These are phyloP conservation scores for Pelargonium citronellum DNA, from an alignment of 441 rosid genomes.

Conservation along the genomic window DNA sequence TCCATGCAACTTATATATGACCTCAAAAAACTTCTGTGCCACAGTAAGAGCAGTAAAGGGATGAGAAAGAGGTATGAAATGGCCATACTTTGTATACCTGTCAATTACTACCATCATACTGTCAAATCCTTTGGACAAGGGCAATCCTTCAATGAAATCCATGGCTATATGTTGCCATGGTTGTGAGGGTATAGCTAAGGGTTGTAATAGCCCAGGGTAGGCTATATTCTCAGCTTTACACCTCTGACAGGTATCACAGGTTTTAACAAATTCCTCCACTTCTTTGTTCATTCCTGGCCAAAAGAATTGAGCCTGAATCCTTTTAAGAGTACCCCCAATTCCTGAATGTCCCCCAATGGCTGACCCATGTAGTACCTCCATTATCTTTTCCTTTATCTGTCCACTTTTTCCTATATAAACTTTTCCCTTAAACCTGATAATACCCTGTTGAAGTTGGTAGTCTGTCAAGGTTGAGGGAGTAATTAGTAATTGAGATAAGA, in stretches of 20 bases:
- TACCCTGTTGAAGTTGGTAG: no score
- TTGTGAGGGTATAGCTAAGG: neutral
- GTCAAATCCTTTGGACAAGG: neutral
- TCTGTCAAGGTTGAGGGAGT: no score
- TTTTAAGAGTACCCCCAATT: neutral
- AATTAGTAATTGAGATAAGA: no score
- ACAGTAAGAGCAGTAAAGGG: neutral
- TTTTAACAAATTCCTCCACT: neutral
- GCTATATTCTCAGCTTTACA: neutral
- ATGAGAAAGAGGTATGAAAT: neutral
- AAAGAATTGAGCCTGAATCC: neutral
- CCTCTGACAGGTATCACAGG: neutral
- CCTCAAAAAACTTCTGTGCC: neutral
- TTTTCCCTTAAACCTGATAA: neutral
- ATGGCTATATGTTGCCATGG: neutral
- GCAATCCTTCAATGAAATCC: neutral
- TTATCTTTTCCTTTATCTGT: neutral
- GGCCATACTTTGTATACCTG: neutral
- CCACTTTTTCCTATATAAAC: rapidly evolving
- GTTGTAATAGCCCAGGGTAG: neutral
- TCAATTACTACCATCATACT: neutral
- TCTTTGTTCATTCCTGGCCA: neutral
- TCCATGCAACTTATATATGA: neutral
- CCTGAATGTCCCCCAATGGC: neutral
- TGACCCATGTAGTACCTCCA: neutral